Evolutionary conservation across 805 yeast species (phyloP), one percentile per base, ranked within the genome.

Genomic region (Candida odintsovae): DNA sequence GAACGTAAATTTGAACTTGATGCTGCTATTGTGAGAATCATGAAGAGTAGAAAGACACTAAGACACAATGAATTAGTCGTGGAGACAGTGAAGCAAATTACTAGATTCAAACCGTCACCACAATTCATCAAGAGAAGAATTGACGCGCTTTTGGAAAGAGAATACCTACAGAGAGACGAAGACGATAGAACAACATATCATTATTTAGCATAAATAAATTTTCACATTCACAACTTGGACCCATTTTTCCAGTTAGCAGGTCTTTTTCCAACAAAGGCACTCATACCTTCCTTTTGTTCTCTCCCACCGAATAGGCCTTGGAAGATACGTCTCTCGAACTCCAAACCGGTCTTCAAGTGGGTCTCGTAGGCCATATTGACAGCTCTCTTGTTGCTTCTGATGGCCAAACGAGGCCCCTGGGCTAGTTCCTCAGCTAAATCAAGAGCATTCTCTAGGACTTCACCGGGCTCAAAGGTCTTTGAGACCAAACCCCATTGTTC

Each of bases 11-110:
- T 74, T 46, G 86, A 83, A 57, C 70, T 85, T 3, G 94, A 87
- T 59, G 96, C 97, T 1, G 94, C 95, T 0, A 76, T 90, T 46
- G 95, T 90, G 6, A 73, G 97, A 43, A 79, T 83, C n/a, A 82
- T 90, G 92, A 90, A 90, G 66, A 75, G 87, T 1, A 69, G 90
- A 29, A 83, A 80, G 54, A 65, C 72, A 1, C 54, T 83, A 45
- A 69, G 63, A 22, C 92, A 86, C 59, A 80, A 79, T 53, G 83
- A 82, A 36, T 69, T 90, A 44, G 68, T 86, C n/a, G 76, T 73
- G 29, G 90, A 83, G 54, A 78, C 82, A 5, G 72, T 83, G 20
- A 73, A 75, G 42, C 85, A 78, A 50, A 68, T 89, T 41, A 68
- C 71, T 36, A 68, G 94, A 49, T 90, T 90, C 63, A 76, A 75